Base-by-base conservation (phyloP, 2,329 filamentous ascomycete genomes). In the Mollisiaceae sp. region DNA sequence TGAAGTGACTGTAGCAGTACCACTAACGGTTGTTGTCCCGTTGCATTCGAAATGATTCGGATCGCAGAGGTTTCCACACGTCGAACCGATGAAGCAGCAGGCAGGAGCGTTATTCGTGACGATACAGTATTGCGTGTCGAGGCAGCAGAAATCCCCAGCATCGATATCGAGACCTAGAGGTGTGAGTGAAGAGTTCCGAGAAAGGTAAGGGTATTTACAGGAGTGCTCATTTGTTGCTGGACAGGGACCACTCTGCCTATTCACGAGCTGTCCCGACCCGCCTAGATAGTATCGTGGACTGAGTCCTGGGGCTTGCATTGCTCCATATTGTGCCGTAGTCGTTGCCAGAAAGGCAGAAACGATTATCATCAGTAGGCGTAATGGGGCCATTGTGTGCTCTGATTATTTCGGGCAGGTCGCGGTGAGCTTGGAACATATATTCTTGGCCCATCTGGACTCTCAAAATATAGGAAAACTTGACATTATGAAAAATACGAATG, bases 111-210 rank as follows among this genome's bases (percentile, higher is more conserved):
- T 74, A 22, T 70, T 67, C 6, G 71, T 69, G 69, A 83, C 65
- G 70, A 81, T 82, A 75, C 82, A 84, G 73, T 83, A 84, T 52
- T 75, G 71, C 18, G 77, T 71, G 68, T 84, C 80, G 22, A 71
- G 65, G 71, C 82, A 84, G 76, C 82, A 84, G 54, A 45, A 47
- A 8, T 72, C 73, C 12, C 73, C 69, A 55, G 75, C 72, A 36
- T 77, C 76, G 41, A 83, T 72, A 57, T 83, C 82, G 59, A 80
- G 75, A 64, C 82, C 82, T 83, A 22, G 5, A 15, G 8, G 12
- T 50, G 47, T 65, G 39, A 57, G 32, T 39, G 55, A 36, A 18
- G 18, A 35, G 8, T 56, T 15, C 27, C 20, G 50, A 38, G 50
- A 9, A 4, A 62, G n/a, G 60, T 43, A 59, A 22, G 47, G 47